Base-by-base conservation (phyloP, 2,329 filamentous ascomycete genomes). In the Pseudophaeomoniella oleicola region DNA sequence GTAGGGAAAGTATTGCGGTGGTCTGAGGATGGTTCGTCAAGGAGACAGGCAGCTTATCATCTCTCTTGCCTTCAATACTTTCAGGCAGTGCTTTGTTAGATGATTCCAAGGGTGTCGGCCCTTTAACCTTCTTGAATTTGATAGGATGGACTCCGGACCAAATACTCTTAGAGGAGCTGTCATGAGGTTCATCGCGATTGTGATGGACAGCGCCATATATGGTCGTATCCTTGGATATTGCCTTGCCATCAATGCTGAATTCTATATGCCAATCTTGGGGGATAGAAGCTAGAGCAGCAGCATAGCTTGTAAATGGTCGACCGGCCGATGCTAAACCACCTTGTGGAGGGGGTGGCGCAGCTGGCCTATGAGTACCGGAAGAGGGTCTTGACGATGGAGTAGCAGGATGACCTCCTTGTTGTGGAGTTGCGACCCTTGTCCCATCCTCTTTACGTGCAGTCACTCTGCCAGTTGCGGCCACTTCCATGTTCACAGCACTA, bases 191-290 rank as follows among this genome's bases (percentile, higher is more conserved):
- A 11, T 66, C 58, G 40, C 72, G 67, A 61, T 69, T 74, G 52
- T 75, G 81, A 51, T 94, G 84, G 5, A 96, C 84, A 19, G 90
- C 90, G 34, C 88, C 80, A 52, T 96, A 98, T 38, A 98, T 88
- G 0, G 90, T 98, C 1, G 84, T 94, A 49, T 96, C 87, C 46
- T 87, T 90, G 0, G 82, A 69, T 40, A 98, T 81, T 2, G 81
- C 71, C 54, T 86, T 85, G 37, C 72, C 81, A 44, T 92, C 81
- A 35, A 96, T 72, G 46, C 75, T 87, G 59, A 98, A 98, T 51
- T 96, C 84, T 42, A 98, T 86, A 50, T 98, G 88, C 90, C 90
- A 98, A 52, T 96, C 87, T 52, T 92, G 81, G 1, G 87, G 84
- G 0, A 75, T 66, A 11, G 82, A 67, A 47, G 87, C 82, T 36